A percentile compares a stretch with the other conserved stretches of the same genome.
Evolutionary conservation across 805 yeast genomes (phyloP).

Genomic region (Wickerhamiella lipophila): DNA sequence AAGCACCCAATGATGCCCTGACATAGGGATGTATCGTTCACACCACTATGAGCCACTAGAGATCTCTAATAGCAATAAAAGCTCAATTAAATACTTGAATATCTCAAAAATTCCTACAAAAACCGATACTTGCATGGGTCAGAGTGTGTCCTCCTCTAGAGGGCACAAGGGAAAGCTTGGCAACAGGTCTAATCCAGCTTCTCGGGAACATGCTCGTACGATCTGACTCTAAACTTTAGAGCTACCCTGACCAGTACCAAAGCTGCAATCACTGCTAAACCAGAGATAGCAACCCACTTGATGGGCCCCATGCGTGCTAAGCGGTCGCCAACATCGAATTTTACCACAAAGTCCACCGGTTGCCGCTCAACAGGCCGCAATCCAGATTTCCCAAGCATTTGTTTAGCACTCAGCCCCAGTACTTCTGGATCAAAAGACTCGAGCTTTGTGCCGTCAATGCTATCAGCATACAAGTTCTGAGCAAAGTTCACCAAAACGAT

Average conservation of each 20-base stretch:
- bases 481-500: conserved; percentile 18
- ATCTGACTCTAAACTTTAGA: not conserved
- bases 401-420: not conserved
- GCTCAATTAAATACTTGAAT: too few species aligned
- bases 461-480: conserved; percentile 16
- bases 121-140: too few species aligned
- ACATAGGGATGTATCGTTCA: too few species aligned
- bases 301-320: not conserved
- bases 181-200: not conserved
- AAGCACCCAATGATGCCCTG: too few species aligned
- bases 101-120: too few species aligned
- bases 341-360: not conserved
- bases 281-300: conserved; percentile 1
- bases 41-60: too few species aligned
- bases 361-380: not conserved
- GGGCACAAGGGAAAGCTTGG: too few species aligned
- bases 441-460: conserved; percentile 1
- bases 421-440: not conserved
- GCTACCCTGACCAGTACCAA: not conserved
- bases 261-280: not conserved
- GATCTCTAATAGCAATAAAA: too few species aligned
- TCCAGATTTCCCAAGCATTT: not conserved
- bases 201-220: not conserved
- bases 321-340: conserved; percentile 1
- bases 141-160: too few species aligned